These are phyloP conservation scores for Mycena latifolia DNA, from an alignment of 768 basidiomycete genomes.

Conservation along the genomic window DNA sequence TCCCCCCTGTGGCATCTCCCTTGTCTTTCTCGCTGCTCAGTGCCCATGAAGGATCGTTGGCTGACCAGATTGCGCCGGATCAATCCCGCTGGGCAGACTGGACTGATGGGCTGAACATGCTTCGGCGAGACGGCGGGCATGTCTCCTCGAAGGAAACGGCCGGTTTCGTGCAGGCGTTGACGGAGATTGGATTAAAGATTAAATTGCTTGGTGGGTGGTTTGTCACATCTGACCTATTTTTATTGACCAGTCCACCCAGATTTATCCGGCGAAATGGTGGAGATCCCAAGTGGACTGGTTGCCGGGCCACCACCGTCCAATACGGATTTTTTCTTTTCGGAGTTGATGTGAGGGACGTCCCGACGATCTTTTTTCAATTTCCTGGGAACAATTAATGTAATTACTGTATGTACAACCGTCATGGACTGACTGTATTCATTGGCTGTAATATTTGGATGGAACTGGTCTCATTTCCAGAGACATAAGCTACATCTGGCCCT, in stretches of 20 bases:
- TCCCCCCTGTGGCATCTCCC: constrained; percentile 69
- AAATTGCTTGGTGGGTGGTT: constrained; percentile 79
- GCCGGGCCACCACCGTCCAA: constrained; percentile 86
- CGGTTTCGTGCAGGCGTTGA: constrained; percentile 87
- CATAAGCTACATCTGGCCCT: constrained; percentile 77
- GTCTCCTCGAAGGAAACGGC: constrained; percentile 89
- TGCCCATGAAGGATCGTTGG: constrained; percentile 77
- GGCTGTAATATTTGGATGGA: constrained; percentile 25
- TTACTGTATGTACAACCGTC: constrained; percentile 20
- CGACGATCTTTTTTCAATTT: background rate
- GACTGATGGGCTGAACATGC: constrained; percentile 94
- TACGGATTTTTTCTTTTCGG: constrained; percentile 90
- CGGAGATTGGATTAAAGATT: constrained; percentile 93
- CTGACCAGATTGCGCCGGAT: constrained; percentile 84
- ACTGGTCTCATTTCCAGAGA: too few relatives aligned
- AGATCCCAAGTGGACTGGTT: constrained; percentile 84
- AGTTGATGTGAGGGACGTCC: constrained; percentile 53
- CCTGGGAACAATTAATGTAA: constrained; percentile 21
- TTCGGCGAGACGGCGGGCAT: constrained; percentile 84
- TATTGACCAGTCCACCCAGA: constrained; percentile 57
- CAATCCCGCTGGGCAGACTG: constrained; percentile 90
- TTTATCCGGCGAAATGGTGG: constrained; percentile 89
- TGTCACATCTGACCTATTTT: constrained; percentile 4
- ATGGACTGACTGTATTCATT: constrained; percentile 26
- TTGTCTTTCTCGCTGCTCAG: constrained; percentile 84